Conservation (phyloP, 2,329 filamentous ascomycete genomes). For the Huntiella decipiens region DNA sequence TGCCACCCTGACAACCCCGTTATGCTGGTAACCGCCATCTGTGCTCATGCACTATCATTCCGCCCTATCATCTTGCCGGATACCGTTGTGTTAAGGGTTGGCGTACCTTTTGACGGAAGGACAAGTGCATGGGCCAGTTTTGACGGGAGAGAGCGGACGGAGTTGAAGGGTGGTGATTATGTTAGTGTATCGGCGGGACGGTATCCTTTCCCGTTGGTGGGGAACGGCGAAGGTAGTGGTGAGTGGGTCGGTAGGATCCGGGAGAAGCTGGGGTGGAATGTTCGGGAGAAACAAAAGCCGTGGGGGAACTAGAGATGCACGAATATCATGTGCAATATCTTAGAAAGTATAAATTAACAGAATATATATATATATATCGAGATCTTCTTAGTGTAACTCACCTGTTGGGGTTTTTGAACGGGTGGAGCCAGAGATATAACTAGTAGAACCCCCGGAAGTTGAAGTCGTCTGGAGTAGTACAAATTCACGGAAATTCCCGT, state of each 20-base stretch:
- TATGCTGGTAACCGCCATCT: conserved; percentile 85
- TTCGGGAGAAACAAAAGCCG: conserved; percentile 54
- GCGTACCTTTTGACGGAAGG: conserved; percentile 84
- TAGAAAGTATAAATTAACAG: no score
- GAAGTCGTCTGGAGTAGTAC: no score
- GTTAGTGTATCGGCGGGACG: conserved; percentile 66
- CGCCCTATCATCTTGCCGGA: conserved; percentile 92
- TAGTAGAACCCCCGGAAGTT: no score
- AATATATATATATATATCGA: no score
- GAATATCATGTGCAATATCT: not conserved
- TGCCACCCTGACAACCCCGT: conserved; percentile 95
- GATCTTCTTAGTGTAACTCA: no score
- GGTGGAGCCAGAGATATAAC: no score
- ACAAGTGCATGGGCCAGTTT: conserved; percentile 95
- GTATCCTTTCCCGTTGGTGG: conserved; percentile 64
- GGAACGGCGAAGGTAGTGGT: conserved; percentile 43
- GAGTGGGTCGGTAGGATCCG: conserved; percentile 72
- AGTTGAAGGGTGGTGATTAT: conserved; percentile 61
- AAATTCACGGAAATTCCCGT: no score
- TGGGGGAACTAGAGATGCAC: conserved; percentile 17
- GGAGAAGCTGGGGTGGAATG: conserved; percentile 66
- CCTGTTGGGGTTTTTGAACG: no score
- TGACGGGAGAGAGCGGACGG: conserved; percentile 76
- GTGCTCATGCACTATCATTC: conserved; percentile 86
- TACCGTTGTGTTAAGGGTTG: conserved; percentile 80